Conservation (phyloP, 2,329 filamentous ascomycete genomes). For the Botrytis galanthina region DNA sequence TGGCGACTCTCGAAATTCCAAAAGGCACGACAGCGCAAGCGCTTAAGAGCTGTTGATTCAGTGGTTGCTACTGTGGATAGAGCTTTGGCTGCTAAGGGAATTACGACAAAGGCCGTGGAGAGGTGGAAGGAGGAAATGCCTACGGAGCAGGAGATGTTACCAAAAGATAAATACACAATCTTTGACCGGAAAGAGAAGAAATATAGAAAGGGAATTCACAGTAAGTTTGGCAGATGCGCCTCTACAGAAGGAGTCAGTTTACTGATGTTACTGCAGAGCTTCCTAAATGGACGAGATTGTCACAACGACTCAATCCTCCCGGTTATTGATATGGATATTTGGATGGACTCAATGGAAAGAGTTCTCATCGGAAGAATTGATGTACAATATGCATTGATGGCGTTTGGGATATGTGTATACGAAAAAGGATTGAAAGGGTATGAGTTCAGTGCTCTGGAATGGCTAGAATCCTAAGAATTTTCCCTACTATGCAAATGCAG, state of each 20-base stretch:
- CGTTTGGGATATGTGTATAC: conserved; percentile 33
- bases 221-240: conserved; percentile 51
- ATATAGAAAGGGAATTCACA: conserved; percentile 97
- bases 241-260: neutral
- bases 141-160: conserved; percentile 89
- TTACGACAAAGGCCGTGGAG: conserved; percentile 73
- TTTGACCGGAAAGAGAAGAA: conserved; percentile 95
- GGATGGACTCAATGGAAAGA: conserved; percentile 10
- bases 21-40: conserved; percentile 81
- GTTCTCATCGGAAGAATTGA: conserved; percentile 30
- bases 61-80: conserved; percentile 81
- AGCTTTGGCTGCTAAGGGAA: conserved; percentile 71
- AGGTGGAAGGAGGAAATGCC: conserved; percentile 97
- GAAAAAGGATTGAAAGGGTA: conserved; percentile 23
- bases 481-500: conserved; percentile 14
- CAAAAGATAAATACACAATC: conserved; percentile 95
- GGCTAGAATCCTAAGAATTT: conserved; percentile 25
- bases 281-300: conserved; percentile 93
- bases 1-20: conserved; percentile 92
- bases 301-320: conserved; percentile 88
- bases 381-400: conserved; percentile 32
- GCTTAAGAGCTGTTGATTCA: conserved; percentile 79
- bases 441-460: conserved; percentile 14
- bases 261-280: conserved; percentile 54
- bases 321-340: conserved; percentile 63